A percentile compares a stretch with the other conserved stretches of the same genome.
phyloP scores from a whole-genome alignment of 1,284 basidiomycete species.

The Anthracocystis setariae region DNA sequence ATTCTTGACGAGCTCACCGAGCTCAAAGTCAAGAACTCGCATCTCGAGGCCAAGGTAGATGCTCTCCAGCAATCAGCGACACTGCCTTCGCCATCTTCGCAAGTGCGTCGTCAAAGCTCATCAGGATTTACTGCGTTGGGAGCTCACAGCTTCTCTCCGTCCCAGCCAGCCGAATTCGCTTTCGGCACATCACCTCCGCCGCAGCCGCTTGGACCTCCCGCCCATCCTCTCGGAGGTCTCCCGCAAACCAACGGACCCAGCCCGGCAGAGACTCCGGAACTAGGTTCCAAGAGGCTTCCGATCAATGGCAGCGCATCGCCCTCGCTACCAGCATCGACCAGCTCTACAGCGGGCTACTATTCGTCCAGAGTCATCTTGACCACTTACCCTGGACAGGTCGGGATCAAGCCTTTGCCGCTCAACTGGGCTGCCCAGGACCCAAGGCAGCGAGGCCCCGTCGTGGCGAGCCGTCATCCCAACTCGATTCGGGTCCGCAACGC shows the following conservation, averaged over 20 bases:
- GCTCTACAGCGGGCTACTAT: slow-evolving; percentile 46
- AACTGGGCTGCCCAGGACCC: slow-evolving; percentile 82
- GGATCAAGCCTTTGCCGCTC: slow-evolving; percentile 80
- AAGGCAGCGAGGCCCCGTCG: slow-evolving; percentile 80
- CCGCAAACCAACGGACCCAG: slow-evolving; percentile 45
- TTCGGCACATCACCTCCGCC: slow-evolving; percentile 52
- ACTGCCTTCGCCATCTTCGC: slow-evolving; percentile 43
- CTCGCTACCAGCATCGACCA: slow-evolving; percentile 19
- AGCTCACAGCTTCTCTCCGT: slow-evolving; percentile 40
- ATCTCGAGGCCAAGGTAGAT: slow-evolving; percentile 59
- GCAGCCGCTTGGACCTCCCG: slow-evolving; percentile 54
- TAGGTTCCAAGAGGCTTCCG: slow-evolving; percentile 24
- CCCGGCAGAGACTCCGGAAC: slow-evolving; percentile 57
- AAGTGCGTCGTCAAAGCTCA: slow-evolving; percentile 42
- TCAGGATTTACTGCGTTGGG: slow-evolving; percentile 50
- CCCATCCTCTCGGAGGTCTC: slow-evolving; percentile 26
- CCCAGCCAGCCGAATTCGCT: slow-evolving; percentile 28
- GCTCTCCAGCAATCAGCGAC: slow-evolving; percentile 49
- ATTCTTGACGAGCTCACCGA: slow-evolving; percentile 60
- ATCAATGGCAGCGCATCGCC: slow-evolving; percentile 28
- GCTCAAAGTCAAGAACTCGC: slow-evolving; percentile 57
- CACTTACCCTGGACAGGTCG: slow-evolving; percentile 60
- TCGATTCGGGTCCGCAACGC: slow-evolving; percentile 91
- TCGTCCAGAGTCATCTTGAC: slow-evolving; percentile 57
- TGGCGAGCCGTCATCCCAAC: slow-evolving; percentile 84